Percentiles rank a stretch among this genome's conserved stretches.
Conservation (phyloP, 2,329 filamentous ascomycete species). For the Neopestalotiopsis clavispora region DNA sequence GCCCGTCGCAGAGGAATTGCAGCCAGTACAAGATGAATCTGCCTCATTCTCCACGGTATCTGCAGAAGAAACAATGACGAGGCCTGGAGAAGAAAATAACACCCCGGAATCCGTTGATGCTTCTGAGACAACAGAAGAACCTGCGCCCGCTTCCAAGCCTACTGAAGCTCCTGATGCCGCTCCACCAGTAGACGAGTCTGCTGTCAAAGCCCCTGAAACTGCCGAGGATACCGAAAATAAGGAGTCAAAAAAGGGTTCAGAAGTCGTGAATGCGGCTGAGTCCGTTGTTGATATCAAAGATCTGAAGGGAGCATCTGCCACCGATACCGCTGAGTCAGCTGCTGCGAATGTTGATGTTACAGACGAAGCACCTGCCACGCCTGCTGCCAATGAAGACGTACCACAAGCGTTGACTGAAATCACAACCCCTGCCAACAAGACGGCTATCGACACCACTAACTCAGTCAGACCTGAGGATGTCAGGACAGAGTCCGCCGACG, state of each 20-base stretch:
- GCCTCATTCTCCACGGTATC: not conserved
- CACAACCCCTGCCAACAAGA: not conserved
- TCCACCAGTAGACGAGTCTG: not conserved
- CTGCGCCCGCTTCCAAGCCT: not conserved
- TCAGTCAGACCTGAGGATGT: not conserved
- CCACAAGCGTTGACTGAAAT: not conserved
- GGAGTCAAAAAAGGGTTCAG: too few species aligned
- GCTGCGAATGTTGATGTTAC: not conserved
- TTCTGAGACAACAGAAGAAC: not conserved
- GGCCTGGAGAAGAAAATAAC: not conserved
- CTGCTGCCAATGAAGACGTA: not conserved
- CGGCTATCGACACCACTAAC: not conserved
- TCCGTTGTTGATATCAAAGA: too few species aligned
- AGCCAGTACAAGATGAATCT: not conserved
- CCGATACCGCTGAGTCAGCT: not conserved
- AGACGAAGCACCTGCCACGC: not conserved
- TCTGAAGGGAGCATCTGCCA: not conserved
- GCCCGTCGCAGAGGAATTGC: not conserved
- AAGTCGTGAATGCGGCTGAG: too few species aligned
- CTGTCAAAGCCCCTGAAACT: too few species aligned
- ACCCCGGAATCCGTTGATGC: not conserved
- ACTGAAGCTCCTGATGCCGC: not conserved
- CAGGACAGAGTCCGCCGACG: not conserved
- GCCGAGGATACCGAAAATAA: too few species aligned
- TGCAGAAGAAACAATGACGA: not conserved